Conservation (phyloP, 2,329 filamentous ascomycete species). For the Orbilia quercus region DNA sequence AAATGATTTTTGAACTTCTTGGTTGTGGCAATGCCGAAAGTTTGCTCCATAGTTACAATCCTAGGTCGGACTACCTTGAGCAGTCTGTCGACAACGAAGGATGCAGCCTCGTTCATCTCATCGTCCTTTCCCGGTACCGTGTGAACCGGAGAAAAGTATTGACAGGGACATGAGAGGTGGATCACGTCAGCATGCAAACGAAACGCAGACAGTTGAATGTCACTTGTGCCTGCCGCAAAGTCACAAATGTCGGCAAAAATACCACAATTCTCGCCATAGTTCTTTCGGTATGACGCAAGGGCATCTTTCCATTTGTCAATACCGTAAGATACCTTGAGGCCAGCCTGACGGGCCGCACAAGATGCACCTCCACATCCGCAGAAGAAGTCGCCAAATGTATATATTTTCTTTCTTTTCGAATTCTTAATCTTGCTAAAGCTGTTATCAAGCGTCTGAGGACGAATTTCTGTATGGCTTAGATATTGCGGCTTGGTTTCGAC, state of each 20-base stretch:
- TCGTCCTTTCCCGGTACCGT: conserved; percentile 71
- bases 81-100: conserved; percentile 67
- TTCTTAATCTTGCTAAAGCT: too few species aligned
- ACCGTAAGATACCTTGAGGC: conserved; percentile 71
- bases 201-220: conserved; percentile 61
- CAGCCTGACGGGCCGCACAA: conserved; percentile 71
- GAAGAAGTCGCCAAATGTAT: conserved; percentile 78
- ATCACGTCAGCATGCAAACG: conserved; percentile 72
- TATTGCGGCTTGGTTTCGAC: not conserved
- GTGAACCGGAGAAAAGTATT: conserved; percentile 78
- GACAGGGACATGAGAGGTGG: conserved; percentile 82
- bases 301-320: conserved; percentile 73
- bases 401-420: conserved; percentile 65
- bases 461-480: too few species aligned
- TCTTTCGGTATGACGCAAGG: conserved; percentile 69
- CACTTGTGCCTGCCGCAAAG: conserved; percentile 67
- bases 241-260: conserved; percentile 66
- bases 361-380: conserved; percentile 79
- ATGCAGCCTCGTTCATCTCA: conserved; percentile 73
- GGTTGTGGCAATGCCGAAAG: conserved; percentile 72
- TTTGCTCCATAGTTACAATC: conserved; percentile 82
- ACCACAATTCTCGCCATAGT: conserved; percentile 65
- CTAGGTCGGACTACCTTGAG: conserved; percentile 72
- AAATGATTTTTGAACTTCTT: conserved; percentile 66
- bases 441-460: too few species aligned